Percentiles rank a stretch among this genome's conserved stretches.
phyloP scores from a whole-genome alignment of 2,329 filamentous ascomycete genomes.

The Penicillium sp. region DNA sequence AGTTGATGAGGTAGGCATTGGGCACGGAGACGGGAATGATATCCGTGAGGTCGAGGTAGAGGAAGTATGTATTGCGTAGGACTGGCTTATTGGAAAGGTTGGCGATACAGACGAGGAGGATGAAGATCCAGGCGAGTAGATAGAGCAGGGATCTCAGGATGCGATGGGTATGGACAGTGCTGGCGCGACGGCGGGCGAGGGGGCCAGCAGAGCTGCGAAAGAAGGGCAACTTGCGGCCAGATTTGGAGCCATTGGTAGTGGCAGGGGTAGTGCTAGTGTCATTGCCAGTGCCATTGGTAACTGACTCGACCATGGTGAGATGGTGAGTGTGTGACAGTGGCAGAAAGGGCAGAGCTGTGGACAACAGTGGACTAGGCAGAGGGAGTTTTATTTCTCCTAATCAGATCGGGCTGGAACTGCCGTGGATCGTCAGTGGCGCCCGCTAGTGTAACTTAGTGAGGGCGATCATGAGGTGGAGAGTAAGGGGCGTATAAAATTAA shows the following conservation, averaged over 20 bases:
- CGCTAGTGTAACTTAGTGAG: conserved; percentile 15
- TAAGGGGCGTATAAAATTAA: neutral
- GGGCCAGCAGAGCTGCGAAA: conserved; percentile 32
- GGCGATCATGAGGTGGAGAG: conserved; percentile 19
- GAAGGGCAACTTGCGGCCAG: conserved; percentile 27
- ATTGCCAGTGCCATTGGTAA: conserved; percentile 25
- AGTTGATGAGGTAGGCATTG: conserved; percentile 78
- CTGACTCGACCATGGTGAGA: conserved; percentile 19
- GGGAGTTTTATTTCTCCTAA: conserved; percentile 6
- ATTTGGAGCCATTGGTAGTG: conserved; percentile 7
- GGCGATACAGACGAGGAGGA: conserved; percentile 80
- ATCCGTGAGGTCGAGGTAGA: conserved; percentile 79
- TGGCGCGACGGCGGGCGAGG: conserved; percentile 32
- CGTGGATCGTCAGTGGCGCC: conserved; percentile 30
- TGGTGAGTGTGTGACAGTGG: neutral
- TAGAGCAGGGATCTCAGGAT: conserved; percentile 71
- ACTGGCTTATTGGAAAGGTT: conserved; percentile 67
- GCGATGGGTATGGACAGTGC: conserved; percentile 60
- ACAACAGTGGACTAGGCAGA: neutral
- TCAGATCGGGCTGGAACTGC: conserved; percentile 7
- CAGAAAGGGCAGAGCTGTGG: neutral
- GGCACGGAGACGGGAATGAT: conserved; percentile 76
- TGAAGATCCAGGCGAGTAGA: conserved; percentile 74
- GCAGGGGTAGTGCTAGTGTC: too few species aligned
- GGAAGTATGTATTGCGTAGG: conserved; percentile 76